A percentile compares a stretch with the other conserved stretches of the same genome.
Evolutionary conservation across 2,329 filamentous ascomycete species (phyloP).

Genomic region (Beauveria varroae): DNA sequence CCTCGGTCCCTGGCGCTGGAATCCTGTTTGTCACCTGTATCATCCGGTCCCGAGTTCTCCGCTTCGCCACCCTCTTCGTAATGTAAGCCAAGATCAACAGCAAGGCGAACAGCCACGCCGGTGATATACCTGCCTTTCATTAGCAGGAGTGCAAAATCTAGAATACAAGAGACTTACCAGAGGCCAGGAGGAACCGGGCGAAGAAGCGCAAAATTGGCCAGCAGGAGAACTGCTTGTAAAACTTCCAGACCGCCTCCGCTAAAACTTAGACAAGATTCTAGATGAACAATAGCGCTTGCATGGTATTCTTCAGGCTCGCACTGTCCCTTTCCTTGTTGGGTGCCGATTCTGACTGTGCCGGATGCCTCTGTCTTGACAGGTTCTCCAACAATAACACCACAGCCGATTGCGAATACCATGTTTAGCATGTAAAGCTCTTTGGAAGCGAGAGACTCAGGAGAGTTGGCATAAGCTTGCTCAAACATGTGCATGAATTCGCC

Average conservation of each 20-base stretch:
- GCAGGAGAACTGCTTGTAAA: slow-evolving; percentile 81
- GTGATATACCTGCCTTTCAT: slow-evolving; percentile 64
- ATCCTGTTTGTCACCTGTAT: slow-evolving; percentile 16
- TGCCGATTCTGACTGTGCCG: slow-evolving; percentile 21
- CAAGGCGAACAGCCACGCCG: slow-evolving; percentile 82
- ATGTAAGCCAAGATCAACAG: slow-evolving; percentile 85
- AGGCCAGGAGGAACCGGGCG: slow-evolving; percentile 86
- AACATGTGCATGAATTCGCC: slow-evolving; percentile 86
- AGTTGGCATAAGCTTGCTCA: slow-evolving; percentile 67
- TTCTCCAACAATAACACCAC: slow-evolving; percentile 79
- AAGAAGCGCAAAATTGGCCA: slow-evolving; percentile 86
- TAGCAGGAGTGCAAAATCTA: neutral
- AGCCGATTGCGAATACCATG: slow-evolving; percentile 94
- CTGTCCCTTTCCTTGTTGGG: slow-evolving; percentile 26
- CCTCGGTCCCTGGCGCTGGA: slow-evolving; percentile 42
- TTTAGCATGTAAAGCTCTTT: slow-evolving; percentile 90
- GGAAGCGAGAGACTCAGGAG: slow-evolving; percentile 59
- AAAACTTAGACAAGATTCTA: slow-evolving; percentile 78
- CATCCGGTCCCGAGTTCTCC: slow-evolving; percentile 38
- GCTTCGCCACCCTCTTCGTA: slow-evolving; percentile 75
- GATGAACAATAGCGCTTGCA: slow-evolving; percentile 83
- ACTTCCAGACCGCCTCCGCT: slow-evolving; percentile 89
- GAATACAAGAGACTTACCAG: slow-evolving; percentile 47
- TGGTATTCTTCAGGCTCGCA: slow-evolving; percentile 80
- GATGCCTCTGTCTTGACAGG: slow-evolving; percentile 40